Conservation (phyloP, 345 rosid species). For the Fremontodendron californicum region DNA sequence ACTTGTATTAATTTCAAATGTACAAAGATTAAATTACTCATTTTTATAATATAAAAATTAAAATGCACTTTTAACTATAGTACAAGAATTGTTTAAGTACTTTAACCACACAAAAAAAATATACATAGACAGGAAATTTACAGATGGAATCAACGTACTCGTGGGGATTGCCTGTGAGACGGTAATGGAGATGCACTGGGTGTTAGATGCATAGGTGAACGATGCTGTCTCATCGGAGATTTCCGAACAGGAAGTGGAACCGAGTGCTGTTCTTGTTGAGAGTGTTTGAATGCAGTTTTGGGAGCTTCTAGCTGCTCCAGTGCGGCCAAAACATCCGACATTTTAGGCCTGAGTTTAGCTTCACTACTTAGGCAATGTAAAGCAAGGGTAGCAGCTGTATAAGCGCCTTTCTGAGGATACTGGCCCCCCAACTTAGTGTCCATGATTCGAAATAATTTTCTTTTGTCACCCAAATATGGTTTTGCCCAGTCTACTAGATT, state of each 20-base stretch:
- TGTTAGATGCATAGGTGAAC: slow-evolving; percentile 49
- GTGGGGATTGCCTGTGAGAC: slow-evolving; percentile 53
- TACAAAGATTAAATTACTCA: too few relatives aligned
- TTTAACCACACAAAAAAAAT: too few relatives aligned
- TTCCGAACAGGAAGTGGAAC: slow-evolving; percentile 36
- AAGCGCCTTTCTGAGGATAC: slow-evolving; percentile 86
- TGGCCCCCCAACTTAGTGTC: slow-evolving; percentile 95
- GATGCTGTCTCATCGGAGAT: slow-evolving; percentile 56
- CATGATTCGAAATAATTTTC: slow-evolving; percentile 88
- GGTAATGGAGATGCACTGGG: slow-evolving; percentile 63
- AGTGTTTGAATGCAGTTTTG: slow-evolving; percentile 29
- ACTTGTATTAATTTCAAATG: too few relatives aligned
- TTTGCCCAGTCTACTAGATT: slow-evolving; percentile 93
- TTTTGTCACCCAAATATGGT: slow-evolving; percentile 80
- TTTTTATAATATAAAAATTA: too few relatives aligned
- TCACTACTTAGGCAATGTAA: slow-evolving; percentile 60
- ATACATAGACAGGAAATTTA: slow-evolving; percentile 19
- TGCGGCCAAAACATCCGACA: slow-evolving; percentile 73
- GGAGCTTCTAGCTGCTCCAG: slow-evolving; percentile 60
- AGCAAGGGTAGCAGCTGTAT: slow-evolving; percentile 74
- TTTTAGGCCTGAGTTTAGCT: slow-evolving; percentile 76
- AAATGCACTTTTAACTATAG: too few relatives aligned
- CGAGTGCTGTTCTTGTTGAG: slow-evolving; percentile 28
- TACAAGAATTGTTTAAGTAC: too few relatives aligned
- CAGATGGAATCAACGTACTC: slow-evolving; percentile 31